Conservation (phyloP, 164 flowering plant species). For the Liquidambar formosana region DNA sequence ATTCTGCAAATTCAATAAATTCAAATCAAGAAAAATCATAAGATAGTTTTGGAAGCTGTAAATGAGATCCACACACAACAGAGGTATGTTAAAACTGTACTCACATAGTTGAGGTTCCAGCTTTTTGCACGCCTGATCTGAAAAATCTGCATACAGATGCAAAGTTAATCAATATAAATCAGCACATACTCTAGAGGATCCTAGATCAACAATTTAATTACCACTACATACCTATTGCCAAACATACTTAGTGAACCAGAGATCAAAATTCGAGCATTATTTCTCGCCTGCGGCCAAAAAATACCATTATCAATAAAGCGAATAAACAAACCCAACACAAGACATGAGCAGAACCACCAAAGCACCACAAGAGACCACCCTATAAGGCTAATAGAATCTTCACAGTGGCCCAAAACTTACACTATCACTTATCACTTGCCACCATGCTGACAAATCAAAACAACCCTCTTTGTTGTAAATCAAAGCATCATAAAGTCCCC, state of each 20-base stretch:
- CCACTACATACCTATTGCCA: conserved; percentile 65
- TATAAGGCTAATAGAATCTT: no score
- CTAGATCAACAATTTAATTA: conserved; percentile 16
- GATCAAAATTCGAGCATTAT: conserved; percentile 83
- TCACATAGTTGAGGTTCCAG: conserved; percentile 71
- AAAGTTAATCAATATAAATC: background rate
- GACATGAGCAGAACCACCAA: no score
- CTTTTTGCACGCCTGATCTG: conserved; percentile 74
- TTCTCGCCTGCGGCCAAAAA: conserved; percentile 78
- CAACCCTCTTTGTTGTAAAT: no score
- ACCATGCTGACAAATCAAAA: no score
- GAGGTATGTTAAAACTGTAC: conserved; percentile 17
- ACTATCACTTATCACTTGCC: no score
- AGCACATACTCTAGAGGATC: background rate
- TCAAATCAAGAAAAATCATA: background rate
- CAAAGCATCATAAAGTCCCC: no score
- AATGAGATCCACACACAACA: background rate
- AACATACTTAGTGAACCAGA: conserved; percentile 85
- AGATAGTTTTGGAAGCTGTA: background rate
- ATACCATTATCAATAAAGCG: background rate
- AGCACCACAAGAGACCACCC: no score
- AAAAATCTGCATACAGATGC: conserved; percentile 54
- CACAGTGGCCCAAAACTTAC: no score
- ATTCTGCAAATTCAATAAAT: background rate
- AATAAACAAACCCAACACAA: background rate